Conservation (phyloP, 2,329 filamentous ascomycete genomes). For the Ilyonectria mors-panacis region DNA sequence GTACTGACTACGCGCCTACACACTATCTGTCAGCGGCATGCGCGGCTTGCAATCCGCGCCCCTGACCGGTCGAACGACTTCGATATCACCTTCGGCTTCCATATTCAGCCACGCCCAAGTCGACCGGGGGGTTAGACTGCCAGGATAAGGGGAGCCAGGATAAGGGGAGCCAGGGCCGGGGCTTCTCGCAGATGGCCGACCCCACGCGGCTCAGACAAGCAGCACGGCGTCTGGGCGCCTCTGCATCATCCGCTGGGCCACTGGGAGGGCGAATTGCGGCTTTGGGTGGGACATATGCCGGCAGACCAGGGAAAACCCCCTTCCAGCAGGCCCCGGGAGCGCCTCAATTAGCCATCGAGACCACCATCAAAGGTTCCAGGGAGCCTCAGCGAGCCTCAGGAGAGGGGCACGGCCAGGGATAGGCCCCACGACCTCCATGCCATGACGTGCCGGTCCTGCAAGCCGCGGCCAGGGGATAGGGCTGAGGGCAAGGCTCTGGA, state of each 20-base stretch:
- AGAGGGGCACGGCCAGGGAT: background rate
- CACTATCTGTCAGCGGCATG: constrained; percentile 30
- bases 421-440: constrained; percentile 15
- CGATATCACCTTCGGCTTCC: constrained; percentile 16
- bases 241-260: constrained; percentile 9
- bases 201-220: constrained; percentile 38
- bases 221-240: constrained; percentile 29
- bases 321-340: constrained; percentile 10
- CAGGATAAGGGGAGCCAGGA: constrained; percentile 21
- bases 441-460: constrained; percentile 47
- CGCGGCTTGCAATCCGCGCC: constrained; percentile 19
- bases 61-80: constrained; percentile 27
- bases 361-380: background rate
- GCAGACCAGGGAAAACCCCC: constrained; percentile 5
- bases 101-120: constrained; percentile 25
- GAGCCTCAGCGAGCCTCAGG: background rate
- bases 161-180: constrained; percentile 22
- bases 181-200: constrained; percentile 32
- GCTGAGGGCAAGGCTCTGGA: constrained; percentile 45
- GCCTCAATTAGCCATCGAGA: constrained; percentile 22
- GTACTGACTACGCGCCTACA: constrained; percentile 33
- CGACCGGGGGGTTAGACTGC: constrained; percentile 11
- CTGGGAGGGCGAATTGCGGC: constrained; percentile 6
- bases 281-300: constrained; percentile 22
- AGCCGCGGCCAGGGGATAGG: constrained; percentile 44